Conservation (phyloP, 2,329 filamentous ascomycete genomes). For the Clarireedia monteithiana region DNA sequence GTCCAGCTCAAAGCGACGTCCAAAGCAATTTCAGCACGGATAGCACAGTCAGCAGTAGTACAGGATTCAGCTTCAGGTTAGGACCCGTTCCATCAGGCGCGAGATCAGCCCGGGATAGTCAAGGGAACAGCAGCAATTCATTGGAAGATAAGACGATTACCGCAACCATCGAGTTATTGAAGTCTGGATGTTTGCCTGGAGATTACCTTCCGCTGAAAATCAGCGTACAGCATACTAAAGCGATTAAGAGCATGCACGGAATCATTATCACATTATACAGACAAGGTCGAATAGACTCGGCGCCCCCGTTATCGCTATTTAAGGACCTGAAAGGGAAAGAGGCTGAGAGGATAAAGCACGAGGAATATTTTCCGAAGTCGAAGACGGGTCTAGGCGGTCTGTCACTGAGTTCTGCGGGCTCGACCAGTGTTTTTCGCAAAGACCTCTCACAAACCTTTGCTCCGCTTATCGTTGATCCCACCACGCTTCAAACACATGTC, state of each 20-base stretch:
- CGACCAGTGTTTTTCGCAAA: slow-evolving; percentile 90
- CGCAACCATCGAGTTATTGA: slow-evolving; percentile 73
- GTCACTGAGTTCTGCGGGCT: slow-evolving; percentile 77
- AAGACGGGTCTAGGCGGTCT: slow-evolving; percentile 79
- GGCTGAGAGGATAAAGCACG: slow-evolving; percentile 56
- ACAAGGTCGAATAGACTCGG: slow-evolving; percentile 81
- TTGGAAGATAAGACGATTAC: slow-evolving; percentile 71
- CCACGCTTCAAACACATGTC: slow-evolving; percentile 68
- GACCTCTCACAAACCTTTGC: slow-evolving; percentile 85
- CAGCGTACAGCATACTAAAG: slow-evolving; percentile 78
- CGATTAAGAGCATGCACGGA: slow-evolving; percentile 83
- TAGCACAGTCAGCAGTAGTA: slow-evolving; percentile 40
- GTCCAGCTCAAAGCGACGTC: slow-evolving; percentile 43
- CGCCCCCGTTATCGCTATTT: slow-evolving; percentile 46
- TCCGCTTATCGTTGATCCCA: slow-evolving; percentile 80
- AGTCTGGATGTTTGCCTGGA: slow-evolving; percentile 77
- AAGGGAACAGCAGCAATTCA: slow-evolving; percentile 42
- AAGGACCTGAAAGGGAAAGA: slow-evolving; percentile 48
- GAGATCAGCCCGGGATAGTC: slow-evolving; percentile 38
- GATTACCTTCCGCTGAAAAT: slow-evolving; percentile 76
- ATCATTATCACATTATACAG: slow-evolving; percentile 90
- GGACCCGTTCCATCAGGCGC: slow-evolving; percentile 29
- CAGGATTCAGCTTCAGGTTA: slow-evolving; percentile 38
- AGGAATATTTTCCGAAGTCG: slow-evolving; percentile 80
- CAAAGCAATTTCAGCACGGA: slow-evolving; percentile 65